Base-by-base conservation (phyloP, 306 rosid species). In the Prunus kanzakura region DNA sequence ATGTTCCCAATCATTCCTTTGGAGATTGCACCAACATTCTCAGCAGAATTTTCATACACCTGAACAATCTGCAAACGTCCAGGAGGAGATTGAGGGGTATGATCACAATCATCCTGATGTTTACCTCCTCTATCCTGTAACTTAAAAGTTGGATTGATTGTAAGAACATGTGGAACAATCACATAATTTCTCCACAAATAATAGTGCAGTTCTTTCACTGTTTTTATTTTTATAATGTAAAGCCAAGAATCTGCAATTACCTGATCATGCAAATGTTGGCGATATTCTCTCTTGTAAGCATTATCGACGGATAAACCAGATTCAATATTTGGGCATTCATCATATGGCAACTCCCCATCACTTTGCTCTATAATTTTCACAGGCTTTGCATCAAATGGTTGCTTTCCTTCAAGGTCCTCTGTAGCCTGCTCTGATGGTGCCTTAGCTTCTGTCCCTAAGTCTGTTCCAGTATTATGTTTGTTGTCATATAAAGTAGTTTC, bases 231-330 rank as follows among this genome's bases (percentile, higher is more conserved):
- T 25, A 29, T 25, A 67, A 65, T n/a, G 6, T 25, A 41, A 56
- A 45, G 35, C 8, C 27, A 27, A 54, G 52, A 73, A 45, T 25
- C 43, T 18, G 11, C 11, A 10, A 30, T 77, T 86, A 90, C 93
- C 90, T 74, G 85, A 54, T 74, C 73, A 71, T 29, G 79, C 73
- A 79, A 82, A 74, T 79, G 80, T 80, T 77, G 82, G 76, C 52
- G 41, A 72, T 76, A 62, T 41, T 73, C 86, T 55, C 76, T 52
- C 30, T 55, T 5, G 70, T 14, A 55, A 71, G 72, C 81, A 79
- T 52, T 54, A 52, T 18, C 25, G 1, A 67, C 16, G 8, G 71
- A 54, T 35, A 67, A 25, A 74, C 69, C 30, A 20, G 82, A 64
- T 46, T 74, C 80, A 23, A 81, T 70, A 38, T 78, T 71, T 51